Evolutionary conservation across 129 eudicot genomes (phyloP).

Genomic region (Lactuca sativa): DNA sequence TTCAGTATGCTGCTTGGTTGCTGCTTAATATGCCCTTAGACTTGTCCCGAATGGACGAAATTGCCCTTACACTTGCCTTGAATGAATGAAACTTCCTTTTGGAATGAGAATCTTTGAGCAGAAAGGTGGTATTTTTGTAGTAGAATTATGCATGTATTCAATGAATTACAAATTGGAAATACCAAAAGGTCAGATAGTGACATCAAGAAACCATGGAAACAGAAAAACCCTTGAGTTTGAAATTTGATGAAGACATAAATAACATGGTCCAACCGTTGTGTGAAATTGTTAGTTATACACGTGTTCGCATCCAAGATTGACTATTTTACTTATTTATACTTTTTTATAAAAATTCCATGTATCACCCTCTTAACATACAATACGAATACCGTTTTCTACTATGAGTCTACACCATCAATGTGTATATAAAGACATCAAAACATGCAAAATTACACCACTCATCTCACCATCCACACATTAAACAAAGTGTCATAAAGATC

Average conservation of each 20-base stretch:
- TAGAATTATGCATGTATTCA: slow-evolving; percentile 35
- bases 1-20: slow-evolving; percentile 7
- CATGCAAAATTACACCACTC: slow-evolving; percentile 22
- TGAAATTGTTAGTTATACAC: slow-evolving; percentile 31
- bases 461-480: slow-evolving; percentile 27
- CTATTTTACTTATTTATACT: slow-evolving; percentile 11
- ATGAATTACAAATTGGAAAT: slow-evolving; percentile 19
- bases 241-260: slow-evolving; percentile 16
- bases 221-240: slow-evolving; percentile 20
- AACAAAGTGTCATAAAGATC: slow-evolving; percentile 13
- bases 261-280: slow-evolving; percentile 24
- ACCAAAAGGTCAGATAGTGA: slow-evolving; percentile 21
- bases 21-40: slow-evolving; percentile 7
- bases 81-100: slow-evolving; percentile 11
- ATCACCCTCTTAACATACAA: slow-evolving; percentile 26
- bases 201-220: slow-evolving; percentile 22
- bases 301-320: slow-evolving; percentile 37
- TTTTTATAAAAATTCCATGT: slow-evolving; percentile 7
- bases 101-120: slow-evolving; percentile 23
- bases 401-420: slow-evolving; percentile 12
- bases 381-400: background rate
- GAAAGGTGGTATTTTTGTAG: slow-evolving; percentile 15
- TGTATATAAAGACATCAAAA: slow-evolving; percentile 34
- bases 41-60: background rate
- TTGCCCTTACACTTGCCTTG: background rate